Evolutionary conservation across 192 early-diverging fungal genomes (phyloP), one percentile per base, ranked within the genome.

Genomic region (Phlyctochytrium planicorne): DNA sequence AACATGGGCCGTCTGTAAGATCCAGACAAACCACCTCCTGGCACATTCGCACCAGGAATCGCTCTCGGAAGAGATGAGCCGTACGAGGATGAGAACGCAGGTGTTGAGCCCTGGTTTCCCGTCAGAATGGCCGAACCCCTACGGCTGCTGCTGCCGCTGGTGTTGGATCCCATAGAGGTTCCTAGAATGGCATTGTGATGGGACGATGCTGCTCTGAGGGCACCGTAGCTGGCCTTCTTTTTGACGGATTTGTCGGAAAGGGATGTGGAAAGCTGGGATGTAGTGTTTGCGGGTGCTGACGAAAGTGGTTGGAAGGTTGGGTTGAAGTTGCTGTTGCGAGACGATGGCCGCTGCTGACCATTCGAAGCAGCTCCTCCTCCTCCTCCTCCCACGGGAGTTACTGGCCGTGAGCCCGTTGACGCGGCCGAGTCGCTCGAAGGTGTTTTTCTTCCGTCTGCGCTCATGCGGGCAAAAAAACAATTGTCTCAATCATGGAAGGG

Each of bases 141-240:
- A 47, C 40, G 40, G 20, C 40, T 47, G 40, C 40, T 47, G 40
- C 20, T 47, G 40, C 40, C 40, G 20, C 40, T 47, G 10, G 40
- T 14, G 27, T 10, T 25, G 10, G 27, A 10, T 4, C 55, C 55
- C 55, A 29, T 6, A 29, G 16, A 25, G 10, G 55, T 24, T 25
- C 55, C 55, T 6, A 29, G 27, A 29, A 29, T 10, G 12, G 55
- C 55, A 27, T 57, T 57, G 55, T 14, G 27, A 27, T 57, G 55
- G 25, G 10, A 20, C 14, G 55, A 10, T 20, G 55, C 55, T 6
- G 55, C 55, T 6, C 10, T 10, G 10, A 57, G 25, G 25, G 55
- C 55, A 27, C 55, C 55, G 25, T 57, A 57, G 55, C 20, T 25
- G 10, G 55, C 27, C 27, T 25, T 57, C 55, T 57, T 57, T 27